These are phyloP conservation scores for Neodidymelliopsis sp. DNA, from an alignment of 2,329 filamentous ascomycete species.

Conservation along the genomic window DNA sequence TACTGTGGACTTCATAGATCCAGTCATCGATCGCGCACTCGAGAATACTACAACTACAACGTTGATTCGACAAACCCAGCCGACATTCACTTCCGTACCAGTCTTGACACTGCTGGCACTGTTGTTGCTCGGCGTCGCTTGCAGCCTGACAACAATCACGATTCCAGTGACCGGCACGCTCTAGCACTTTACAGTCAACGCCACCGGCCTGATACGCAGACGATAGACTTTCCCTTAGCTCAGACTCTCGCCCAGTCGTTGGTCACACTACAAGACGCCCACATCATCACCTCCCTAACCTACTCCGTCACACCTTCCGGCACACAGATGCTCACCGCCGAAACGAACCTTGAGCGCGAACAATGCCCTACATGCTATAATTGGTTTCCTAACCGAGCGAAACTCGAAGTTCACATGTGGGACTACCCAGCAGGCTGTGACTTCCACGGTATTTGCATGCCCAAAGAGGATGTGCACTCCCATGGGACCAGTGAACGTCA, in stretches of 20 bases:
- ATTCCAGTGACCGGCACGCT: not conserved
- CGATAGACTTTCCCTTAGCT: not conserved
- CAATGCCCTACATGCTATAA: constrained; percentile 25
- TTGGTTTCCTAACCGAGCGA: constrained; percentile 26
- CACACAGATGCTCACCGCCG: constrained; percentile 20
- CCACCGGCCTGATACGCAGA: no score
- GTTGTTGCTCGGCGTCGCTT: not conserved
- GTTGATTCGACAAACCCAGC: constrained; percentile 13
- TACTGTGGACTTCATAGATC: constrained; percentile 23
- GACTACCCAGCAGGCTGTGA: constrained; percentile 29
- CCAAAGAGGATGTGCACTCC: constrained; percentile 22
- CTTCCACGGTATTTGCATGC: constrained; percentile 26
- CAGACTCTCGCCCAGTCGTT: constrained; percentile 20
- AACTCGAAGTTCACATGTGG: constrained; percentile 18
- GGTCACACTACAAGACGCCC: constrained; percentile 13
- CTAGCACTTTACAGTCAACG: not conserved
- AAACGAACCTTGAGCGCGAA: constrained; percentile 31
- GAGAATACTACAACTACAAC: constrained; percentile 4
- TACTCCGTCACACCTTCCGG: constrained; percentile 20
- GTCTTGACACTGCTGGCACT: not conserved
- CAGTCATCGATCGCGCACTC: not conserved
- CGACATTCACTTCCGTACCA: constrained; percentile 12
- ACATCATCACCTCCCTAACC: constrained; percentile 24
- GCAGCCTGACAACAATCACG: constrained; percentile 2
- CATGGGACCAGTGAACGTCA: constrained; percentile 26